phyloP scores from a whole-genome alignment of 371 early-diverging fungal species.

The Parasitella parasitica region DNA sequence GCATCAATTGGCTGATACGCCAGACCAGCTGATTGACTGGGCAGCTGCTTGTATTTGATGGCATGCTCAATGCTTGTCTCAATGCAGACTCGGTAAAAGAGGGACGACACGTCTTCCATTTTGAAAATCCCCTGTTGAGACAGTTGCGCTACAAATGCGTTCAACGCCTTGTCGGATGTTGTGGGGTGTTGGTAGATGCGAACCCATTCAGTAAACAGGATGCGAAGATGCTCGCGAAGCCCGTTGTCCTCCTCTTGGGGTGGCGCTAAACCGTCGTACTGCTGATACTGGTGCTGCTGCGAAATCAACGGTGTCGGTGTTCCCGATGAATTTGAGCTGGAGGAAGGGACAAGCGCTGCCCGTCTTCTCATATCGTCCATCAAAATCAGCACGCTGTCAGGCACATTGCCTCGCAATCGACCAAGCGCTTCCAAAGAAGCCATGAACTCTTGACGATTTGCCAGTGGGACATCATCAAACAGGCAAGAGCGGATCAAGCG shows the following conservation, averaged over 20 bases:
- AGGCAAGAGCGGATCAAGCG: constrained; percentile 73
- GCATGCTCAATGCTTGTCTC: constrained; percentile 81
- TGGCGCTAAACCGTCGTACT: neutral
- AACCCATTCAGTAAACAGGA: constrained; percentile 88
- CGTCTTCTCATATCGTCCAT: constrained; percentile 35
- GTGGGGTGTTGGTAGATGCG: constrained; percentile 81
- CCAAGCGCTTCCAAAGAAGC: constrained; percentile 70
- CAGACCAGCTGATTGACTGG: constrained; percentile 44
- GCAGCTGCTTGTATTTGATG: constrained; percentile 58
- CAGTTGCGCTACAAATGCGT: constrained; percentile 67
- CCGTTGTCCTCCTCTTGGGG: constrained; percentile 39
- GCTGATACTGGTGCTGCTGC: constrained; percentile 13
- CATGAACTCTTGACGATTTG: constrained; percentile 71
- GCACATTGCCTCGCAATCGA: constrained; percentile 66
- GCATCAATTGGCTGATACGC: constrained; percentile 84
- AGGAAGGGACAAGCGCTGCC: neutral
- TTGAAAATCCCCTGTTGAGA: constrained; percentile 78
- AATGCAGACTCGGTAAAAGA: constrained; percentile 89
- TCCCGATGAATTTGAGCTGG: constrained; percentile 2
- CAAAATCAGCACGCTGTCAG: constrained; percentile 59
- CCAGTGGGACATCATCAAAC: constrained; percentile 58
- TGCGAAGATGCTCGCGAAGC: constrained; percentile 68
- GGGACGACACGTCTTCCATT: constrained; percentile 71
- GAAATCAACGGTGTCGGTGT: constrained; percentile 8
- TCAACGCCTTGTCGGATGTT: constrained; percentile 72